These are phyloP conservation scores for Athelia sp. DNA, from an alignment of 1,284 basidiomycete species.

Conservation along the genomic window DNA sequence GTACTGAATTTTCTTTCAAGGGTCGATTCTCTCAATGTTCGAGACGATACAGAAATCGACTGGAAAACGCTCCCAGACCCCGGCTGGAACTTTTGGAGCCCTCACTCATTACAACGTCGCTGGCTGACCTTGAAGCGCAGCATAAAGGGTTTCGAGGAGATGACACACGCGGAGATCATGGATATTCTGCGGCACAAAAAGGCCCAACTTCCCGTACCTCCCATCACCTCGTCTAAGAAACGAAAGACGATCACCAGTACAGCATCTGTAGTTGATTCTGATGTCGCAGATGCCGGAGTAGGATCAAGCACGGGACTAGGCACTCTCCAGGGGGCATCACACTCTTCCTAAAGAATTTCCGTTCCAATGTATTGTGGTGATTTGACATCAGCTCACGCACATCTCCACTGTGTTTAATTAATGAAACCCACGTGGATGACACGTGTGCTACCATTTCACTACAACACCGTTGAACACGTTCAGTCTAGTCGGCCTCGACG, in stretches of 20 bases:
- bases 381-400: no score
- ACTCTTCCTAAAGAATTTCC: no score
- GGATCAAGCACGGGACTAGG: slow-evolving; percentile 17
- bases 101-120: slow-evolving; percentile 68
- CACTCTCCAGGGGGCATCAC: background rate
- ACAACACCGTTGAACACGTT: no score
- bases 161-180: slow-evolving; percentile 80
- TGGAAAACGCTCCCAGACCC: slow-evolving; percentile 72
- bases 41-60: slow-evolving; percentile 78
- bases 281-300: slow-evolving; percentile 18
- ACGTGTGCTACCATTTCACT: no score
- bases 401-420: no score
- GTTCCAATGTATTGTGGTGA: no score
- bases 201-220: slow-evolving; percentile 42
- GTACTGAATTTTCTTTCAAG: slow-evolving; percentile 30
- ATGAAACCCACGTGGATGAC: no score
- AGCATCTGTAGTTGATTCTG: slow-evolving; percentile 34
- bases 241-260: slow-evolving; percentile 52
- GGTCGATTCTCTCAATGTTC: slow-evolving; percentile 65
- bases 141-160: slow-evolving; percentile 69
- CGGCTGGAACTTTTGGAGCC: slow-evolving; percentile 80
- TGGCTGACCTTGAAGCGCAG: slow-evolving; percentile 74
- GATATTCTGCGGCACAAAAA: slow-evolving; percentile 73
- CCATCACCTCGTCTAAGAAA: slow-evolving; percentile 31
- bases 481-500: no score